Percentiles rank a stretch among this genome's conserved stretches.
These are phyloP conservation scores for Ammopiptanthus mongolicus DNA, from an alignment of 306 rosid species.

Conservation along the genomic window DNA sequence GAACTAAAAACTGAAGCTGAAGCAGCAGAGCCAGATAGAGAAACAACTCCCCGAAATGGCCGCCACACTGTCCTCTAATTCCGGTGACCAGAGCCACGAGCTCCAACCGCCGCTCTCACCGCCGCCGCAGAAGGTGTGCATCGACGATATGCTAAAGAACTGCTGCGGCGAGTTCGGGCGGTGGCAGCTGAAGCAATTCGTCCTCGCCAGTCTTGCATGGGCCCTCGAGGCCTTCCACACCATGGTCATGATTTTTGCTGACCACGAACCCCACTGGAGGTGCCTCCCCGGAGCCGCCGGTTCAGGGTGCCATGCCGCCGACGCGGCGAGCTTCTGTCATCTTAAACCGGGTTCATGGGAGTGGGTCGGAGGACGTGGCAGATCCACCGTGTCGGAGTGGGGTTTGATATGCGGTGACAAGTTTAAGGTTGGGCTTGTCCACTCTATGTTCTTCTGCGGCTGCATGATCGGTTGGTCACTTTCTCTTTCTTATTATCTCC, in stretches of 20 bases:
- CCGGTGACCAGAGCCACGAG: neutral
- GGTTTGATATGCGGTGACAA: slow-evolving; percentile 49
- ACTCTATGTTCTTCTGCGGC: slow-evolving; percentile 63
- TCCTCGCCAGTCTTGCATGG: slow-evolving; percentile 60
- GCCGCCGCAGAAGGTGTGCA: slow-evolving; percentile 23
- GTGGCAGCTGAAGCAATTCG: slow-evolving; percentile 58
- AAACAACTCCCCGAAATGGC: no score
- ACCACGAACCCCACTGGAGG: slow-evolving; percentile 46
- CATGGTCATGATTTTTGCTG: slow-evolving; percentile 72
- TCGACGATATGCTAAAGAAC: slow-evolving; percentile 52
- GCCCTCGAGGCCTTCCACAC: slow-evolving; percentile 67
- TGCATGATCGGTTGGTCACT: slow-evolving; percentile 56
- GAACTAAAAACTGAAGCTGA: no score
- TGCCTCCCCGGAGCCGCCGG: slow-evolving; percentile 18
- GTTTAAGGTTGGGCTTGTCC: slow-evolving; percentile 58
- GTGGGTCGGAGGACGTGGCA: slow-evolving; percentile 38
- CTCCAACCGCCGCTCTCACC: slow-evolving; percentile 30
- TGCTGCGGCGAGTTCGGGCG: slow-evolving; percentile 64
- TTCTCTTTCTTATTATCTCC: neutral
- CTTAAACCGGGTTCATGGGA: slow-evolving; percentile 49
- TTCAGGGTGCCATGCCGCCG: slow-evolving; percentile 17
- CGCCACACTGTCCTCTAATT: neutral
- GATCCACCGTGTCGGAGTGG: slow-evolving; percentile 51
- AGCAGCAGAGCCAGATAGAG: no score
- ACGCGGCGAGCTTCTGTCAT: slow-evolving; percentile 31